Conservation (phyloP, 2,329 filamentous ascomycete species). For the Penicillium sp. region DNA sequence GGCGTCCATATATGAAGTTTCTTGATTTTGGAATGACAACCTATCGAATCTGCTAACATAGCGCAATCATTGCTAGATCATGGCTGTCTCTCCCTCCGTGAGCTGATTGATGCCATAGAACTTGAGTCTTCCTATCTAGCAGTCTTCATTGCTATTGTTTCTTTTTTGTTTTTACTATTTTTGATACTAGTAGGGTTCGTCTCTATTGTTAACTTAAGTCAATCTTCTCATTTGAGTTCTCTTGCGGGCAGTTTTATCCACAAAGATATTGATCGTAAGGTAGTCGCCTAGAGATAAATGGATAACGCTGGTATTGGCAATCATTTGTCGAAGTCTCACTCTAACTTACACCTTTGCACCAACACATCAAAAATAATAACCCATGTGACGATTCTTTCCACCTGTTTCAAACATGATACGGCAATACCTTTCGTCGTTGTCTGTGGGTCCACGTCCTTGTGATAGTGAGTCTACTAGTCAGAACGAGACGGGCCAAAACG, state of each 20-base stretch:
- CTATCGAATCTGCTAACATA: neutral
- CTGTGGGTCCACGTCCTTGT: neutral
- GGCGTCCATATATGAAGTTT: neutral
- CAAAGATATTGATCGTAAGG: neutral
- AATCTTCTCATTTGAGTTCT: neutral
- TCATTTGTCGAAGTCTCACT: neutral
- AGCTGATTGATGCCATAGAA: neutral
- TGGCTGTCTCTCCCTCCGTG: neutral
- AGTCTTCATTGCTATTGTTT: neutral
- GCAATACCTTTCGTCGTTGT: neutral
- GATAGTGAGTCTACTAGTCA: neutral
- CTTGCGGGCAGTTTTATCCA: too few species aligned
- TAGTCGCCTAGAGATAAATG: neutral
- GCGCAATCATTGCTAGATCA: neutral
- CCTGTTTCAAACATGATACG: neutral
- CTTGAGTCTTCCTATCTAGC: neutral
- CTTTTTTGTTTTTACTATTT: too few species aligned
- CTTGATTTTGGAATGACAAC: neutral
- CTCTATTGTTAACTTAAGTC: neutral
- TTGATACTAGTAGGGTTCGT: too few species aligned
- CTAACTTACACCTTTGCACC: neutral
- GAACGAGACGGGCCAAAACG: neutral
- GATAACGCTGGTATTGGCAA: neutral
- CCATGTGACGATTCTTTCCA: neutral
- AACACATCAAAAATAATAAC: neutral